A percentile compares a stretch with the other conserved stretches of the same genome.
These are phyloP conservation scores for Graphium sp. DNA, from an alignment of 2,329 filamentous ascomycete species.

Conservation along the genomic window DNA sequence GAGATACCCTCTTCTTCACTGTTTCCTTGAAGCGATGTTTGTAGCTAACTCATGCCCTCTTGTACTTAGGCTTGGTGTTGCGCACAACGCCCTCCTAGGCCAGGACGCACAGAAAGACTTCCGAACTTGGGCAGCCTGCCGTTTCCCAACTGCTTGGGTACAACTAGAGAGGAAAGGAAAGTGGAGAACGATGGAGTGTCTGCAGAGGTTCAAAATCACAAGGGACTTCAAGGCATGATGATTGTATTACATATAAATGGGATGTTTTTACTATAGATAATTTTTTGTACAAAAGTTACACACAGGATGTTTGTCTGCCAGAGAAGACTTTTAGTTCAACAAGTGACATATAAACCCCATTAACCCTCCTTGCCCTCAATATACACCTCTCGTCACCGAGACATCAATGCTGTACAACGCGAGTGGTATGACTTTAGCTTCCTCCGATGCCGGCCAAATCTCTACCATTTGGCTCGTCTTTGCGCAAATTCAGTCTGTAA, in stretches of 20 bases:
- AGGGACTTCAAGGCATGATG: conserved; percentile 30
- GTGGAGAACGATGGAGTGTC: conserved; percentile 22
- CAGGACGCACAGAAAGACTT: conserved; percentile 50
- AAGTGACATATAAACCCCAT: too few relatives aligned
- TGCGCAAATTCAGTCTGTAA: conserved; percentile 26
- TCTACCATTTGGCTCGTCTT: conserved; percentile 3
- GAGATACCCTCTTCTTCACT: background rate
- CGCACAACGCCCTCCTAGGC: conserved; percentile 58
- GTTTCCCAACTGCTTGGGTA: conserved; percentile 54
- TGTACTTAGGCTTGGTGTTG: conserved; percentile 53
- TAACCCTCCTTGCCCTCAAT: too few relatives aligned
- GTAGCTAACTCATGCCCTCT: conserved; percentile 2
- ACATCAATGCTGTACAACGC: conserved; percentile 13
- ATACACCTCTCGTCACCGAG: too few relatives aligned
- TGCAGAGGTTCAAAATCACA: conserved; percentile 30
- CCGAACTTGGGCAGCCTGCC: conserved; percentile 54
- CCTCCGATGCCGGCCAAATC: too few relatives aligned
- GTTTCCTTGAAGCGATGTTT: background rate
- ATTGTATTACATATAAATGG: too few relatives aligned
- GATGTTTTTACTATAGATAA: too few relatives aligned
- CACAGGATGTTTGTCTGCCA: too few relatives aligned
- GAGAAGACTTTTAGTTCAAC: too few relatives aligned
- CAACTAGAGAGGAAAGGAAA: conserved; percentile 40
- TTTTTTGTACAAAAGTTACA: conserved; percentile 6
- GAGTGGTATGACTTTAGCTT: too few relatives aligned